A percentile compares a stretch with the other conserved stretches of the same genome.
phyloP scores from a whole-genome alignment of 495 filamentous ascomycete species.

The Hypoxylon lienhwacheense region DNA sequence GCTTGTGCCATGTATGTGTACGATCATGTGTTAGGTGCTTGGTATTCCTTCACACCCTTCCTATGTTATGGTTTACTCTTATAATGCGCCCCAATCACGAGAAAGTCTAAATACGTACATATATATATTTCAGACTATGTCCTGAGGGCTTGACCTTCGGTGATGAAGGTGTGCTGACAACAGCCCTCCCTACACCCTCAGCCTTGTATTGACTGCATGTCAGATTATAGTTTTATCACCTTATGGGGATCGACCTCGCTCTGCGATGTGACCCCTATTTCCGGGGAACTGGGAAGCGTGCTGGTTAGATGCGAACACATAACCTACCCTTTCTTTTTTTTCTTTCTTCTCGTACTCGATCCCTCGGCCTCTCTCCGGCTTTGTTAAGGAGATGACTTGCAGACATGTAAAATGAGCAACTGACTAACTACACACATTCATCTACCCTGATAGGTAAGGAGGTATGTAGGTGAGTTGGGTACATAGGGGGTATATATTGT shows the following conservation, averaged over 20 bases:
- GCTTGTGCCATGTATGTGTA: background rate
- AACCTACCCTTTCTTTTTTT: no score
- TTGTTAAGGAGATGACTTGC: constrained; percentile 29
- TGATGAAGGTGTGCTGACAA: constrained; percentile 17
- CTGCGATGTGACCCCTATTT: constrained; percentile 15
- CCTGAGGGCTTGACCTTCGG: constrained; percentile 2
- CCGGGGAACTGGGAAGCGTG: constrained; percentile 17
- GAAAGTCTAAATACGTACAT: background rate
- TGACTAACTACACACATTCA: no score
- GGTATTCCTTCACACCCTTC: background rate
- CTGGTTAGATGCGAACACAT: constrained; percentile 25
- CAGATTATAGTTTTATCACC: constrained; percentile 25
- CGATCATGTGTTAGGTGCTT: background rate
- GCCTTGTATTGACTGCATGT: constrained; percentile 35
- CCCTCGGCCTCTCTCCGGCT: constrained; percentile 32
- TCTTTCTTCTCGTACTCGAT: constrained; percentile 32
- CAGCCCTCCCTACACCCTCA: constrained; percentile 23
- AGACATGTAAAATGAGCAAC: constrained; percentile 6
- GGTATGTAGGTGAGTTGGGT: no score
- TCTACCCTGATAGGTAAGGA: no score
- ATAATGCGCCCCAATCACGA: background rate
- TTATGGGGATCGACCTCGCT: constrained; percentile 13
- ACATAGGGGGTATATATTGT: no score
- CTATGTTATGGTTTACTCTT: constrained; percentile 1
- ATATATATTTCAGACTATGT: no score